Evolutionary conservation across 1,284 basidiomycete species (phyloP).

Genomic region (Meripilus lineatus): DNA sequence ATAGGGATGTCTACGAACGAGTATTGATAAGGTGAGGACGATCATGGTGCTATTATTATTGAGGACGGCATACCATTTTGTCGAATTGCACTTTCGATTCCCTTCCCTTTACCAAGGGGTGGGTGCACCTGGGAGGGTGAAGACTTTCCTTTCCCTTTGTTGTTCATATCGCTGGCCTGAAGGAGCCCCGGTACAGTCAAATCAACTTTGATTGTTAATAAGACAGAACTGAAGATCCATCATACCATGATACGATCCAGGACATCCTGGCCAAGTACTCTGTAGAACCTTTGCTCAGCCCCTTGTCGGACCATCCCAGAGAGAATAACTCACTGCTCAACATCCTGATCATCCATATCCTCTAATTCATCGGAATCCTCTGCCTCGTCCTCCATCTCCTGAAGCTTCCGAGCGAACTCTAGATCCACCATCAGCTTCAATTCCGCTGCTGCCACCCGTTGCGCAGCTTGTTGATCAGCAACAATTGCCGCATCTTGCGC

Average conservation of each 20-base stretch:
- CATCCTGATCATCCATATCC: constrained; percentile 16
- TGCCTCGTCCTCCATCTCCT: constrained; percentile 25
- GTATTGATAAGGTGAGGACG: no score
- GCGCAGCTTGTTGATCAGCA: constrained; percentile 30
- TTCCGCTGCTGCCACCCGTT: constrained; percentile 33
- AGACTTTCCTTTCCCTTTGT: constrained; percentile 29
- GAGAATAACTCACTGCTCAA: no score
- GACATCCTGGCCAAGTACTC: constrained; percentile 24
- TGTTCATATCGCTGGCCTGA: constrained; percentile 28
- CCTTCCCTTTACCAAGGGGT: neutral
- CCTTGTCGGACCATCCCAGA: no score
- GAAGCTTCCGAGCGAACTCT: constrained; percentile 33
- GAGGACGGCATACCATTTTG: neutral
- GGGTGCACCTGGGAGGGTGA: neutral
- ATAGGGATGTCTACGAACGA: no score
- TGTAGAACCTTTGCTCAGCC: constrained; percentile 11
- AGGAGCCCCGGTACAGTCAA: neutral
- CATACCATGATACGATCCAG: constrained; percentile 29
- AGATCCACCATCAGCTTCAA: constrained; percentile 32
- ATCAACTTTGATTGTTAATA: neutral
- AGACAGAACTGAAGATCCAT: constrained; percentile 3
- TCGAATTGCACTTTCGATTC: no score
- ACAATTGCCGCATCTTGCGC: constrained; percentile 21
- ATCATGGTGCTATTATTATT: no score
- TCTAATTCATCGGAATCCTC: no score